Evolutionary conservation across 2,329 filamentous ascomycete genomes (phyloP).

Genomic region (Fusarium begoniae): DNA sequence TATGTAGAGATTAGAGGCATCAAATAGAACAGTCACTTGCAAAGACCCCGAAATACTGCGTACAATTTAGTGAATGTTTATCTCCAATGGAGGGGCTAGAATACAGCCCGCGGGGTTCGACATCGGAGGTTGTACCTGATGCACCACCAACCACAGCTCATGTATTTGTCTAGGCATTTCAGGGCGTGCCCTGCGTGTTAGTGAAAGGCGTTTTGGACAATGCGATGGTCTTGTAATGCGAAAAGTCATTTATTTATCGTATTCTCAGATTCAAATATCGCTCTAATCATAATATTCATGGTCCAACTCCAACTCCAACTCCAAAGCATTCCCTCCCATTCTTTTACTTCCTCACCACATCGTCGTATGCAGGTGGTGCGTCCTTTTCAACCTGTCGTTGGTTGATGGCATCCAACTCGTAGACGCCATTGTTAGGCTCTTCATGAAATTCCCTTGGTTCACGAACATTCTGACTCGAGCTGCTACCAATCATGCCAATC

Average conservation of each 20-base stretch:
- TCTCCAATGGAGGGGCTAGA: constrained; percentile 17
- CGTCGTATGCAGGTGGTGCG: constrained; percentile 36
- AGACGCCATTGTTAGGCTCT: constrained; percentile 3
- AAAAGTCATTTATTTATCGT: neutral
- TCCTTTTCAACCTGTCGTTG: constrained; percentile 8
- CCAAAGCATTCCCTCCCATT: neutral
- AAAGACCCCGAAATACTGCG: neutral
- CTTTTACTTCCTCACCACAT: constrained; percentile 24
- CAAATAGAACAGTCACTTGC: neutral
- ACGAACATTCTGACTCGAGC: neutral
- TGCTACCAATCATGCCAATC: neutral
- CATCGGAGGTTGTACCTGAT: constrained; percentile 34
- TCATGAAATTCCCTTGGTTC: neutral
- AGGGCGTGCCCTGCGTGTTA: constrained; percentile 1
- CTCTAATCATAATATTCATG: neutral
- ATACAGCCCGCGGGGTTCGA: constrained; percentile 29
- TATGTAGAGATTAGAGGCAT: neutral
- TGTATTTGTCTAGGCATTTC: constrained; percentile 19
- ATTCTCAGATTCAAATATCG: neutral
- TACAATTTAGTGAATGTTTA: neutral
- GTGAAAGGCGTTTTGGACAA: neutral
- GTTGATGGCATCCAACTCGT: constrained; percentile 5
- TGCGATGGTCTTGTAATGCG: neutral
- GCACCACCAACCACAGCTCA: constrained; percentile 34
- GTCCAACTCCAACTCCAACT: neutral